Percentiles rank a stretch among this genome's conserved stretches.
Evolutionary conservation across 208 protist genomes (phyloP).

Genomic region (Borovskyia barvae): DNA sequence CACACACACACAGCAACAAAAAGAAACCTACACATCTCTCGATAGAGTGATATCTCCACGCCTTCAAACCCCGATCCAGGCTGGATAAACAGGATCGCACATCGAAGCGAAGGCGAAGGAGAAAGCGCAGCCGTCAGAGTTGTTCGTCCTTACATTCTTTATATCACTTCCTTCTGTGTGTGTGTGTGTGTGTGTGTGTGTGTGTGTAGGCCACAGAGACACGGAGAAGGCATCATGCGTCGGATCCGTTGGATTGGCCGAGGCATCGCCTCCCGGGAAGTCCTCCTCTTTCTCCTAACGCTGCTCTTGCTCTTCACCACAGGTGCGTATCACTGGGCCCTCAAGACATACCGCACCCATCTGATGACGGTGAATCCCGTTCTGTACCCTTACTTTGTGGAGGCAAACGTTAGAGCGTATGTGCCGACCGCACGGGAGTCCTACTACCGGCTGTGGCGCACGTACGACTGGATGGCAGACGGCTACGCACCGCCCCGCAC

Average conservation of each 20-base stretch:
- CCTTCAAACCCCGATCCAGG: too few species aligned
- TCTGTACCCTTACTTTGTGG: slow-evolving; percentile 44
- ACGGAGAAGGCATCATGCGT: neutral
- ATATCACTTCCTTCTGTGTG: neutral
- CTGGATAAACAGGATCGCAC: too few species aligned
- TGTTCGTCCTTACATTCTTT: too few species aligned
- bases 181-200: neutral
- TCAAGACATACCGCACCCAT: slow-evolving; percentile 40
- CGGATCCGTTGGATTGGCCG: neutral
- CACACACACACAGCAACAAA: too few species aligned
- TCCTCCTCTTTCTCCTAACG: slow-evolving; percentile 27
- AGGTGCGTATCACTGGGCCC: slow-evolving; percentile 48
- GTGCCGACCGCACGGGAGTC: slow-evolving; percentile 27
- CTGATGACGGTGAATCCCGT: slow-evolving; percentile 50
- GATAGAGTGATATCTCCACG: too few species aligned
- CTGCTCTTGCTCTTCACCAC: slow-evolving; percentile 26
- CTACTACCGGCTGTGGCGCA: slow-evolving; percentile 63
- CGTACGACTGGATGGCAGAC: slow-evolving; percentile 66
- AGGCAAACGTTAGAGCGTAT: slow-evolving; percentile 32
- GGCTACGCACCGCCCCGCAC: slow-evolving; percentile 30
- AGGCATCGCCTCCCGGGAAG: slow-evolving; percentile 1
- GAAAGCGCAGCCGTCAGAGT: too few species aligned
- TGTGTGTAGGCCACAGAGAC: neutral
- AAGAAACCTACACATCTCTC: too few species aligned
- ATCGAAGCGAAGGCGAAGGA: too few species aligned